phyloP scores from a whole-genome alignment of 2,329 filamentous ascomycete species.

The Neonectria magnoliae region DNA sequence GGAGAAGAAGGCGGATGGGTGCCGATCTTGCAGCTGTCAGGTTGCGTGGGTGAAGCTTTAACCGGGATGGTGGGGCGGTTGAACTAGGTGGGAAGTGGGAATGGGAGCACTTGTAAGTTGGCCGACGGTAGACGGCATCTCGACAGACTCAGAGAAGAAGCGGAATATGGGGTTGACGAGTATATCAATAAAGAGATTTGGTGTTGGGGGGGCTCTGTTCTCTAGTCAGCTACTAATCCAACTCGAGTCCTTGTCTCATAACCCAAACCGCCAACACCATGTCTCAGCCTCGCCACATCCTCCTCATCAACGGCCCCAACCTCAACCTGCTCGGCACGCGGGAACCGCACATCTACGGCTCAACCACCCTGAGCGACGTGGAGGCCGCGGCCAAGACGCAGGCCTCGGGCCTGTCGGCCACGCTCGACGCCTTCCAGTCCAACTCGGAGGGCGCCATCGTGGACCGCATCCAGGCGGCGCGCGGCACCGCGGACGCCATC shows the following conservation, averaged over 20 bases:
- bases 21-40: constrained; percentile 19
- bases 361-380: constrained; percentile 73
- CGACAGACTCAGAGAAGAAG: background rate
- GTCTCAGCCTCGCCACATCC: constrained; percentile 57
- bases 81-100: background rate
- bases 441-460: constrained; percentile 82
- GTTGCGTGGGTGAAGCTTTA: constrained; percentile 40
- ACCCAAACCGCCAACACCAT: constrained; percentile 3
- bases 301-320: constrained; percentile 84
- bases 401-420: constrained; percentile 56
- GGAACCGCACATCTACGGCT: constrained; percentile 79
- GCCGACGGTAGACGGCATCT: background rate
- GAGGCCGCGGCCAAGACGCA: constrained; percentile 59
- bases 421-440: constrained; percentile 73
- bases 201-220: background rate
- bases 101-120: background rate
- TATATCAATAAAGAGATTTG: constrained; percentile 5
- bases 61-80: constrained; percentile 23
- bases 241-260: background rate
- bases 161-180: constrained; percentile 4
- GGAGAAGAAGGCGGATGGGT: constrained; percentile 15
- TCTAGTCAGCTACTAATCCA: constrained; percentile 1
- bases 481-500: constrained; percentile 67
- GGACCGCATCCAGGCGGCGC: constrained; percentile 76
- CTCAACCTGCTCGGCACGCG: constrained; percentile 82